These are phyloP conservation scores for Aureobasidium zeae DNA, from an alignment of 2,329 filamentous ascomycete species.

Conservation along the genomic window DNA sequence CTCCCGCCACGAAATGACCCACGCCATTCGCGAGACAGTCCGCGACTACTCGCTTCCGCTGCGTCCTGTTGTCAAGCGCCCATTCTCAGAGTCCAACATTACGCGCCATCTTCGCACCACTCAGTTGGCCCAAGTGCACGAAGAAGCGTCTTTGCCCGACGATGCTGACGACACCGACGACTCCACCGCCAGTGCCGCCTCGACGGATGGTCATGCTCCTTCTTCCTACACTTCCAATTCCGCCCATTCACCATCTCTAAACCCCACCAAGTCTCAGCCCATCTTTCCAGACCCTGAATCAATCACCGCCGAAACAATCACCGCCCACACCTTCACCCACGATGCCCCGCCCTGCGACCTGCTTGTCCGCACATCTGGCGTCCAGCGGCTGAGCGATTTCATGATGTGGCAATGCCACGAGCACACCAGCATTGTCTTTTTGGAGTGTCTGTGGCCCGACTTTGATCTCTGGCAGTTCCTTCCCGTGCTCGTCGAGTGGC, in stretches of 20 bases:
- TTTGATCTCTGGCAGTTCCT: constrained; percentile 92
- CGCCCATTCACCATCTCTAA: constrained; percentile 30
- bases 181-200: constrained; percentile 16
- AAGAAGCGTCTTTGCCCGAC: constrained; percentile 19
- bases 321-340: constrained; percentile 79
- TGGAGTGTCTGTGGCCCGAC: constrained; percentile 89
- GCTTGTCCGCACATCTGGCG: constrained; percentile 84
- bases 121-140: constrained; percentile 34
- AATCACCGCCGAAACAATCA: constrained; percentile 75
- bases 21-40: constrained; percentile 79
- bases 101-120: constrained; percentile 65
- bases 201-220: constrained; percentile 24
- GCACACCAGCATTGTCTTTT: constrained; percentile 82
- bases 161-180: constrained; percentile 18
- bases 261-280: constrained; percentile 28
- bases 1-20: constrained; percentile 87
- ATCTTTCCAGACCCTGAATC: constrained; percentile 68
- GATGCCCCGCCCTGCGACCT: constrained; percentile 81
- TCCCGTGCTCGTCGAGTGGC: constrained; percentile 87
- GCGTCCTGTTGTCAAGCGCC: constrained; percentile 43
- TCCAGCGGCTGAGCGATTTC: constrained; percentile 88
- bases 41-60: constrained; percentile 69
- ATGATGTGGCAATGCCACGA: constrained; percentile 98
- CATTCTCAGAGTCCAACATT: constrained; percentile 83
- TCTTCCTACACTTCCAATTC: constrained; percentile 31